These are phyloP conservation scores for Plasmodium ovale DNA, from an alignment of 169 alveolate species.

Conservation along the genomic window DNA sequence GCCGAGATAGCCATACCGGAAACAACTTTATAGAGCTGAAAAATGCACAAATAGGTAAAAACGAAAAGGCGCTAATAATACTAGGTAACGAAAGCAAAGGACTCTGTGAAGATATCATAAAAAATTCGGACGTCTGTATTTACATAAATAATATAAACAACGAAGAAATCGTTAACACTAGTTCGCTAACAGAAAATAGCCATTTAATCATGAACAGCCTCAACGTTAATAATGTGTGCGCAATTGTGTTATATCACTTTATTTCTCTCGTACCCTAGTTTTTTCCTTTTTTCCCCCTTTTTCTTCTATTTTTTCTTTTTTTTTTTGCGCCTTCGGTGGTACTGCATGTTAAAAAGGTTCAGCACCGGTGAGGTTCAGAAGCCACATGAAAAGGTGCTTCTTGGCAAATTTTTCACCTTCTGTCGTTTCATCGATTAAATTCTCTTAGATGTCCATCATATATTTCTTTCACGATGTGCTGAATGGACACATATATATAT, in stretches of 20 bases:
- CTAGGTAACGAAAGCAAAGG: slow-evolving; percentile 63
- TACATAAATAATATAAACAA: slow-evolving; percentile 22
- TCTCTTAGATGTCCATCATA: too few relatives aligned
- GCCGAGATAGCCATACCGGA: background rate
- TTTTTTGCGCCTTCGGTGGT: background rate
- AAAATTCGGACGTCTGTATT: slow-evolving; percentile 24
- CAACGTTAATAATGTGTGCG: slow-evolving; percentile 55
- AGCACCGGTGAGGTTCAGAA: too few relatives aligned
- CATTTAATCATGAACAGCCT: slow-evolving; percentile 32
- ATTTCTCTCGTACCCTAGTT: background rate
- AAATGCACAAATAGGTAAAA: background rate
- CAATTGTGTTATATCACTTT: slow-evolving; percentile 26
- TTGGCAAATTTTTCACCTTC: too few relatives aligned
- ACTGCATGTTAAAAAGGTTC: too few relatives aligned
- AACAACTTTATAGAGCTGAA: slow-evolving; percentile 2
- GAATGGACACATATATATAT: too few relatives aligned
- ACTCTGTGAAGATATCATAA: slow-evolving; percentile 17
- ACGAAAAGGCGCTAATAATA: slow-evolving; percentile 24
- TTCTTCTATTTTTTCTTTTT: background rate
- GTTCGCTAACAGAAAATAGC: background rate
- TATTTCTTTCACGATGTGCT: too few relatives aligned
- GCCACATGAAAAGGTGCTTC: too few relatives aligned
- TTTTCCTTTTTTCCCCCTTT: background rate
- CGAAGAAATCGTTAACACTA: background rate
- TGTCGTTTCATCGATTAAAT: too few relatives aligned